A percentile compares a stretch with the other conserved stretches of the same genome.
These are phyloP conservation scores for Aspergillus sclerotioniger DNA, from an alignment of 495 filamentous ascomycete species.

Conservation along the genomic window DNA sequence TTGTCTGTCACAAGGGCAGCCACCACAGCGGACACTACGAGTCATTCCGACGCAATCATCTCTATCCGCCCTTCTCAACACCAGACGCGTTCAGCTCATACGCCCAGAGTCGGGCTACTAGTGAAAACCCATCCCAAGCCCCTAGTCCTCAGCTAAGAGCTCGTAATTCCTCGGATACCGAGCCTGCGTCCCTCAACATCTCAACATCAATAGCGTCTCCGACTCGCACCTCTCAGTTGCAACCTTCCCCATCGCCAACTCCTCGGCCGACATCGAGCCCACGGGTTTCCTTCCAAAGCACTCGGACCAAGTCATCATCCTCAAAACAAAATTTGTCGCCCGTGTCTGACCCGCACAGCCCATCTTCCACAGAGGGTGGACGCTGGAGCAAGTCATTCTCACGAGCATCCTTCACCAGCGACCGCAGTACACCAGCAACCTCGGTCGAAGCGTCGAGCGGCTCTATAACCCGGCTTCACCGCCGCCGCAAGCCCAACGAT, in stretches of 20 bases:
- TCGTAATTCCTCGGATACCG: slow-evolving; percentile 26
- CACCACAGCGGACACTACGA: slow-evolving; percentile 98
- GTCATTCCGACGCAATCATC: slow-evolving; percentile 85
- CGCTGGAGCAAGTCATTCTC: slow-evolving; percentile 31
- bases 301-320: slow-evolving; percentile 30
- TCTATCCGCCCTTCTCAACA: slow-evolving; percentile 75
- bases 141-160: slow-evolving; percentile 42
- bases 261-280: slow-evolving; percentile 40
- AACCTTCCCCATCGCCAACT: slow-evolving; percentile 30
- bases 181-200: slow-evolving; percentile 28
- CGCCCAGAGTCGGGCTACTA: slow-evolving; percentile 58
- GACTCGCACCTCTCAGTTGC: slow-evolving; percentile 38
- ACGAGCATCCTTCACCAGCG: slow-evolving; percentile 21
- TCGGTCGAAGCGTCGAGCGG: slow-evolving; percentile 22
- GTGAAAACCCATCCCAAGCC: slow-evolving; percentile 44
- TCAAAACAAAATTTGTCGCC: slow-evolving; percentile 27
- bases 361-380: slow-evolving; percentile 23
- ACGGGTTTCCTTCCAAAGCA: slow-evolving; percentile 38
- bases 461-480: slow-evolving; percentile 41
- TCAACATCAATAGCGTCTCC: slow-evolving; percentile 40
- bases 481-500: slow-evolving; percentile 59
- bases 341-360: slow-evolving; percentile 28
- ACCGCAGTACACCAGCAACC: slow-evolving; percentile 25
- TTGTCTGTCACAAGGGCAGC: slow-evolving; percentile 92
- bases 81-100: slow-evolving; percentile 71